Percentiles rank a stretch among this genome's conserved stretches.
These are phyloP conservation scores for Xerocomellus dryophilus DNA, from an alignment of 768 basidiomycete species.

Conservation along the genomic window DNA sequence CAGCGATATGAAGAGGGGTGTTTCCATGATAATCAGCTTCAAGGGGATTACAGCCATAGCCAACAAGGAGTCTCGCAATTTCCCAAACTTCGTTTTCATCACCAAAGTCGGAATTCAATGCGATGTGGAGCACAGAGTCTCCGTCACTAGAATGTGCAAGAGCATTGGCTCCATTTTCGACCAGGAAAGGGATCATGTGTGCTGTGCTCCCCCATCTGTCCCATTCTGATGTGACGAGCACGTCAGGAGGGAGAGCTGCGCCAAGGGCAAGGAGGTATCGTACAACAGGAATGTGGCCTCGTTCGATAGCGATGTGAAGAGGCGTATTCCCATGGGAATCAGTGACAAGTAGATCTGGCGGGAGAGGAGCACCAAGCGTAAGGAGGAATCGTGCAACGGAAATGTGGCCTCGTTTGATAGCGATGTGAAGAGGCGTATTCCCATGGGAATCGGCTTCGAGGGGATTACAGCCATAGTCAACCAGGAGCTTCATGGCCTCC, in stretches of 20 bases:
- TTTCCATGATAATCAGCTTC: not conserved
- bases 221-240: not conserved
- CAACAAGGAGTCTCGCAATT: too few species aligned
- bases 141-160: too few species aligned
- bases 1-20: not conserved
- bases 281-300: not conserved
- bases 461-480: not conserved
- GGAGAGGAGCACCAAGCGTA: not conserved
- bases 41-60: not conserved
- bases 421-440: not conserved
- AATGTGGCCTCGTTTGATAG: not conserved
- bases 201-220: too few species aligned
- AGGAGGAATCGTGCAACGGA: not conserved
- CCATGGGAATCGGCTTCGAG: not conserved
- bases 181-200: not conserved
- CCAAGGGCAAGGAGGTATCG: not conserved
- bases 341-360: not conserved
- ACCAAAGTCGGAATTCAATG: too few species aligned
- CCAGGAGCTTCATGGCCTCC: not conserved
- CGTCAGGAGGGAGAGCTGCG: not conserved
- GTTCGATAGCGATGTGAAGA: not conserved
- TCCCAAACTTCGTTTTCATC: too few species aligned
- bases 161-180: not conserved
- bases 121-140: not conserved
- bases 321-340: not conserved